These are phyloP conservation scores for Podaxis sp. DNA, from an alignment of 768 basidiomycete species.

Conservation along the genomic window DNA sequence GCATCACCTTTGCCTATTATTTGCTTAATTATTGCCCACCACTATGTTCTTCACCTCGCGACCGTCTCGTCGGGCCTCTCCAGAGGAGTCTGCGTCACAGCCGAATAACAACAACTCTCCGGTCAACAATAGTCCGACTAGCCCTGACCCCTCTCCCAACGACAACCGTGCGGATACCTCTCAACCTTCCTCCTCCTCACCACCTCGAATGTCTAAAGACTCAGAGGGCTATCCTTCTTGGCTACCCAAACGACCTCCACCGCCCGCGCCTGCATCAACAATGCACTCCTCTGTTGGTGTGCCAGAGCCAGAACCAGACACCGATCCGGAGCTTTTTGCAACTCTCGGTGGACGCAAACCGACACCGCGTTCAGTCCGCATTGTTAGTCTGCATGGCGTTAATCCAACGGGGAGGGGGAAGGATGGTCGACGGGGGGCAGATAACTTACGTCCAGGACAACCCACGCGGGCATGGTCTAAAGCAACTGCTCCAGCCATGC, in stretches of 20 bases:
- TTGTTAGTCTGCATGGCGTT: slow-evolving; percentile 64
- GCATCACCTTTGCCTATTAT: not conserved
- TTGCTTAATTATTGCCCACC: slow-evolving; percentile 3
- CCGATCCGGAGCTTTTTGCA: slow-evolving; percentile 18
- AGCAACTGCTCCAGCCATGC: slow-evolving; percentile 45
- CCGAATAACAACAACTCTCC: slow-evolving; percentile 23
- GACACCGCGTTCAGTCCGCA: slow-evolving; percentile 79
- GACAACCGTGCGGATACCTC: slow-evolving; percentile 22
- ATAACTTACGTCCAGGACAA: slow-evolving; percentile 25
- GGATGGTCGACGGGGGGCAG: slow-evolving; percentile 31
- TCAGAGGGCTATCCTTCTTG: slow-evolving; percentile 81
- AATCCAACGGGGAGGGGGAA: slow-evolving; percentile 30
- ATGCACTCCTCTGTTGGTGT: slow-evolving; percentile 56
- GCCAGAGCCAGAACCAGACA: slow-evolving; percentile 25
- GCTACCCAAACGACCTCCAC: slow-evolving; percentile 78
- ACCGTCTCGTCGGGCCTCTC: slow-evolving; percentile 38
- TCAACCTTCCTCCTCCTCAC: slow-evolving; percentile 28
- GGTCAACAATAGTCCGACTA: slow-evolving; percentile 25
- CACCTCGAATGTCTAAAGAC: slow-evolving; percentile 37
- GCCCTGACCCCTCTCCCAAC: slow-evolving; percentile 20
- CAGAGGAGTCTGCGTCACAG: slow-evolving; percentile 22
- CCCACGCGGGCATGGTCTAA: slow-evolving; percentile 56
- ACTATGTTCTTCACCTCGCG: slow-evolving; percentile 31
- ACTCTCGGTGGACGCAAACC: slow-evolving; percentile 66
- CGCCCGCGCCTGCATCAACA: slow-evolving; percentile 73